Base-by-base conservation (phyloP, 768 basidiomycete species). In the Amanita thiersii region DNA sequence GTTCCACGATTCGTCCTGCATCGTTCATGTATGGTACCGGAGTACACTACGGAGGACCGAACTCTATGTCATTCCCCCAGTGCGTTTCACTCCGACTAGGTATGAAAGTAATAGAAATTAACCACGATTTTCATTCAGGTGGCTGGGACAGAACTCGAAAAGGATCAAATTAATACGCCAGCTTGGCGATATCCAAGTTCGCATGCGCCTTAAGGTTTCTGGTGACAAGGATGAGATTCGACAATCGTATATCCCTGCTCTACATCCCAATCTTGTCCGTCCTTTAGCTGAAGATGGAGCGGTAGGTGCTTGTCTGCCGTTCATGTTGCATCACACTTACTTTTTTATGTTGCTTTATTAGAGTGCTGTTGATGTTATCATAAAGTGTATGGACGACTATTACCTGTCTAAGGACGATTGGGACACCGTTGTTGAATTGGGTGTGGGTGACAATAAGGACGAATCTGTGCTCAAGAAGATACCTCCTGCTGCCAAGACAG, bases 61-160 rank as follows among this genome's bases (percentile, higher is more conserved):
- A 77, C 48, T 61, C 73, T 2, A 77, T 87, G 63, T 53, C 75
- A 0, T 96, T 96, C 70, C 92, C 92, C 28, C 77, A 80, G 92
- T 94, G 59, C 41, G 84, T 70, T 2, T 25, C 28, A 19, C 30
- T 34, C 15, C n/a, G 19, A 32, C 49, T 39, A 11, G 45, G 28
- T 18, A 28, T 29, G 34, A 40, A 8, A 15, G 11, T 40, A 15
- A 39, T 23, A 10, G n/a, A 25, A 15, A 11, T 20, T 32, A 32
- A 37, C 11, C 18, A 3, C n/a, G n/a, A 12, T 29, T 48, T 18
- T 30, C 4, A 10, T 25, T 2, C 51, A 97, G 93, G 54, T 99
- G 91, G 90, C 79, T 99, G 9, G 94, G 94, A 6, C 91, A 98
- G 56, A 98, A 98, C 60, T 98, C 96, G 44, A 94, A 93, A 55